Evolutionary conservation across 2,329 filamentous ascomycete genomes (phyloP), one percentile per base, ranked within the genome.

Genomic region (Clarireedia sp.): DNA sequence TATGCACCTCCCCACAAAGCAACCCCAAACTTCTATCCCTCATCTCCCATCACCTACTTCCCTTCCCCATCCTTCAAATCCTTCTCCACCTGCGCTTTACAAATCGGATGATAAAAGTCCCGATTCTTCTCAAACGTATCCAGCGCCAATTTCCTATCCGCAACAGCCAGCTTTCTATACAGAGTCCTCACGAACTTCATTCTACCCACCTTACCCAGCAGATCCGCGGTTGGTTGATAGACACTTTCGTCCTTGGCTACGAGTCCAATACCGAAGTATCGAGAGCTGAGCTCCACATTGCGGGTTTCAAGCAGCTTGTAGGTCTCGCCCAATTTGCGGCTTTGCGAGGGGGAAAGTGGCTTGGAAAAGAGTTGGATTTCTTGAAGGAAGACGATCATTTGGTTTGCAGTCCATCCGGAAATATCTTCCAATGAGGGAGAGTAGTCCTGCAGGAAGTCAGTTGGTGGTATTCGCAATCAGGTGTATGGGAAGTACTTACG

Each of bases 171-270:
- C 49, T 82, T 79, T 59, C 86, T 80, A 74, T 86, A 96, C 67
- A 97, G 73, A 21, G 92, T 90, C 48, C 92, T 78, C 57, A 97
- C 92, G 71, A 92, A 97, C 79, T 97, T 97, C 94, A 99, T 97
- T 56, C 94, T 78, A 12, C 94, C 94, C 23, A 96, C 90, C 51
- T 79, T 78, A 33, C 89, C 88, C 40, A 97, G 75, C 54, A 96
- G 75, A 57, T 88, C 81, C 1, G 86, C 83, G 0, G 89, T 82
- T 1, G 85, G 85, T 57, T 81, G 69, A 65, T 92, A 89, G 38
- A 87, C 81, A 56, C 77, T 80, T 51, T 78, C 71, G 64, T 90
- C 88, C 56, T 83, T 81, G 12, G 89, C 87, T 64, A 81, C 81
- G 66, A 99, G 78, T 1, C 89, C 89, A 36, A 96, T 80, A 53